Evolutionary conservation across 352 stramenopile species (phyloP), one percentile per base, ranked within the genome.

Genomic region (Phytophthora fragariae): DNA sequence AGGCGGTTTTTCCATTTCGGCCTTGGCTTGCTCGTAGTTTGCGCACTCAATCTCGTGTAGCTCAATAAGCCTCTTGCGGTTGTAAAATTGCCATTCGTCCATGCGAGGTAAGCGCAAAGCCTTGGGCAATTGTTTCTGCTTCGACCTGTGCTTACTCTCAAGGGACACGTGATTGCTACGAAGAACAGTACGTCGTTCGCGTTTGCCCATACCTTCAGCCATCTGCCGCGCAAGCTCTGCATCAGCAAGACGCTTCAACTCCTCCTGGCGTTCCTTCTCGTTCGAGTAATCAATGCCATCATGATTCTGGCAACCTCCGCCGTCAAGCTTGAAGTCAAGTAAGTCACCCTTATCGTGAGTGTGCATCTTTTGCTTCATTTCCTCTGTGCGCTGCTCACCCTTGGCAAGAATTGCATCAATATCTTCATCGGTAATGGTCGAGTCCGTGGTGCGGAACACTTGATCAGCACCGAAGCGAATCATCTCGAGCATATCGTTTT

Each of bases 391-490:
- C 54, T 93, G 86, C 54, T 96, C 89, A 75, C 91, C 88, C 76
- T 92, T 92, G 0, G 90, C 97, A 77, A 99, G 91, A 73, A 99
- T 98, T 6, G 94, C 93, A 76, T 99, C 98, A 70, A 99, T 99
- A 77, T 99, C 97, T 70, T 99, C 97, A 62, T 99, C 98, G 8
- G 96, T 99, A 72, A 99, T 99, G 9, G 90, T 98, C 8, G 92
- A 97, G 53, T 98, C 94, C n/a, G 97, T 98, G 11, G 95, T 95
- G 46, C 96, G 93, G 69, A 99, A 98, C 67, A 99, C 98, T 78
- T 99, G 93, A 79, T 99, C 98, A 6, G 98, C 98, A 62, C 98
- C 98, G 77, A 99, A 99, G 37, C 93, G 92, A 63, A 99, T 98
- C 89, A 98, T 98, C 58, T 98, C 90, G 14, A 99, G 76, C 75